Conservation (phyloP, 441 rosid species). For the Bruguiera hainesii region DNA sequence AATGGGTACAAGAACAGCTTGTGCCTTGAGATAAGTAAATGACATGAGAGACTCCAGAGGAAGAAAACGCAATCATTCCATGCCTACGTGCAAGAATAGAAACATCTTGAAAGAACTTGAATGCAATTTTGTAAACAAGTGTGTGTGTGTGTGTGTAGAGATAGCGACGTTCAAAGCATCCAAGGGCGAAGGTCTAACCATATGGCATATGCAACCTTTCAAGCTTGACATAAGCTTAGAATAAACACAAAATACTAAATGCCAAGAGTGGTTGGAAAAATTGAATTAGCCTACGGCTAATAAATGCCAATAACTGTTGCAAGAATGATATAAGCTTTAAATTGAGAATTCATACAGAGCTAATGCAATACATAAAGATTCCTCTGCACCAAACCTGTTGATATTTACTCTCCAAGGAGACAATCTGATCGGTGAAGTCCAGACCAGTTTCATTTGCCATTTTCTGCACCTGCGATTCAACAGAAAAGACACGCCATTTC, state of each 20-base stretch:
- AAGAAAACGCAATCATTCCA: background rate
- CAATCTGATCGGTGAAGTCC: conserved; percentile 86
- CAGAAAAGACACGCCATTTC: conserved; percentile 7
- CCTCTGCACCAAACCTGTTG: conserved; percentile 50
- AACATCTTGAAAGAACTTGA: too few species aligned
- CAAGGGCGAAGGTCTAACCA: background rate
- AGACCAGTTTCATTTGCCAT: conserved; percentile 88
- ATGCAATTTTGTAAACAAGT: background rate
- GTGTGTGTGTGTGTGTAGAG: background rate
- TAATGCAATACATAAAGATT: background rate
- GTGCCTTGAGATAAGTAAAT: background rate
- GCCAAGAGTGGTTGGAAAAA: background rate
- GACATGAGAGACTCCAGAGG: background rate
- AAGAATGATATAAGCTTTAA: too few species aligned
- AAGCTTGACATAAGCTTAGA: conserved; percentile 7
- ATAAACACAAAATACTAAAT: background rate
- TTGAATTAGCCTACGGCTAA: too few species aligned
- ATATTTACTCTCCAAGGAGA: conserved; percentile 65
- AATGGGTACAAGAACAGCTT: too few species aligned
- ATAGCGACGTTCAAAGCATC: background rate
- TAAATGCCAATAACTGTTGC: too few species aligned
- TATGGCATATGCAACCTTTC: background rate
- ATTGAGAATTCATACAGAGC: too few species aligned
- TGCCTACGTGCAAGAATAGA: background rate
- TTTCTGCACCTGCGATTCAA: conserved; percentile 68